These are phyloP conservation scores for Boletus rubropictus DNA, from an alignment of 768 basidiomycete genomes.

Conservation along the genomic window DNA sequence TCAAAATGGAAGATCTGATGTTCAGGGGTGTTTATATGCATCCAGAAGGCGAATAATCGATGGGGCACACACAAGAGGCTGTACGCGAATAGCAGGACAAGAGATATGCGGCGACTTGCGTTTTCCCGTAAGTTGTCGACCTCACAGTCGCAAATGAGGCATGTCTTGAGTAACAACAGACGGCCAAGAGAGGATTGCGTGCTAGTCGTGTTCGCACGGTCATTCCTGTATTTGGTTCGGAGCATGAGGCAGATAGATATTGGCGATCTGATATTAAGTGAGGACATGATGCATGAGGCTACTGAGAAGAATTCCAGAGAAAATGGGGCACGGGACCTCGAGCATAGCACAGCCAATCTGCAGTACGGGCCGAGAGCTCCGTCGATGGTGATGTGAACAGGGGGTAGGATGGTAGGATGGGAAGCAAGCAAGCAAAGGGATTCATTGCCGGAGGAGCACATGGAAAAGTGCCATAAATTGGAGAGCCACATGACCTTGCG, in stretches of 20 bases:
- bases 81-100: constrained; percentile 14
- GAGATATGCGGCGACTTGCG: constrained; percentile 16
- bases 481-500: constrained; percentile 19
- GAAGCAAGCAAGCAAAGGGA: background rate
- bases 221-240: constrained; percentile 22
- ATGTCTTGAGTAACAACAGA: constrained; percentile 9
- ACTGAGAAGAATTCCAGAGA: constrained; percentile 5
- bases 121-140: constrained; percentile 9
- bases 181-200: constrained; percentile 1
- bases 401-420: background rate
- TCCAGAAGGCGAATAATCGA: constrained; percentile 16
- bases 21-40: constrained; percentile 22
- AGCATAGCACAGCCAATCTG: background rate
- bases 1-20: constrained; percentile 31
- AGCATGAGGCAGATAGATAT: constrained; percentile 27
- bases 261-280: constrained; percentile 31
- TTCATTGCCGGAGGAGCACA: constrained; percentile 23
- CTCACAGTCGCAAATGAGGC: constrained; percentile 11
- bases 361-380: background rate
- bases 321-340: background rate
- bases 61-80: constrained; percentile 21
- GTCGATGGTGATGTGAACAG: constrained; percentile 5
- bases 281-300: constrained; percentile 28
- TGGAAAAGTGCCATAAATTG: constrained; percentile 11
- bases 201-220: constrained; percentile 19